A percentile compares a stretch with the other conserved stretches of the same genome.
Evolutionary conservation across 2,329 filamentous ascomycete genomes (phyloP).

Genomic region (Xylariaceae sp.): DNA sequence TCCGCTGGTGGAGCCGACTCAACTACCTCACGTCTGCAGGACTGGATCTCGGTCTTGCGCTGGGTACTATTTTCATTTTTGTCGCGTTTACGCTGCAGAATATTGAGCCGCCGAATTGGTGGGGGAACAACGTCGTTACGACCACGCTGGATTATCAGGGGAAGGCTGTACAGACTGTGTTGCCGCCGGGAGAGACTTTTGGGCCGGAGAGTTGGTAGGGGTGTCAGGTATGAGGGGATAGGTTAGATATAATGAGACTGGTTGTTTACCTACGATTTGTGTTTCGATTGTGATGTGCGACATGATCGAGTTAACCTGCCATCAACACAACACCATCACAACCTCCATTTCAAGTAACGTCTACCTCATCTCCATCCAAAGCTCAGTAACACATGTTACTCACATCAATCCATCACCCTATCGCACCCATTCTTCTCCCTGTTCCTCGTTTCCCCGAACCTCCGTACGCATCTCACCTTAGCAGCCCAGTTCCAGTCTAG

Average conservation of each 20-base stretch:
- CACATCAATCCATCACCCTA: too few species aligned
- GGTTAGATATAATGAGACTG: neutral
- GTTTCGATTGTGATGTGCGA: neutral
- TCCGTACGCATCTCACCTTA: too few species aligned
- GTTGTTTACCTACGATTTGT: neutral
- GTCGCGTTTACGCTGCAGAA: slow-evolving; percentile 60
- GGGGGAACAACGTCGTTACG: slow-evolving; percentile 57
- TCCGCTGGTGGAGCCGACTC: slow-evolving; percentile 67
- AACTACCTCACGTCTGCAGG: slow-evolving; percentile 69
- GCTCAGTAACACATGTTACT: too few species aligned
- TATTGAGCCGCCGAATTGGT: slow-evolving; percentile 61
- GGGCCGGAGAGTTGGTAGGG: slow-evolving; percentile 54
- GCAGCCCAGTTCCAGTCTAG: too few species aligned
- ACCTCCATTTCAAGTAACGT: too few species aligned
- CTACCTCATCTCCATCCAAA: too few species aligned
- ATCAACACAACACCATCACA: too few species aligned
- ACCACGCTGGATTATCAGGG: slow-evolving; percentile 58
- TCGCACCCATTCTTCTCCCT: too few species aligned
- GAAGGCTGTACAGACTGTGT: slow-evolving; percentile 51
- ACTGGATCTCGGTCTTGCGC: slow-evolving; percentile 62
- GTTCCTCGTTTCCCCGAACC: too few species aligned
- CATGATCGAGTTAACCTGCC: too few species aligned
- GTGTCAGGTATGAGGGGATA: too few species aligned
- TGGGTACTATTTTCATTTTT: slow-evolving; percentile 65
- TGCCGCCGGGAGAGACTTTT: slow-evolving; percentile 54